phyloP scores from a whole-genome alignment of 495 filamentous ascomycete genomes.

The Penicillium egyptiacum region DNA sequence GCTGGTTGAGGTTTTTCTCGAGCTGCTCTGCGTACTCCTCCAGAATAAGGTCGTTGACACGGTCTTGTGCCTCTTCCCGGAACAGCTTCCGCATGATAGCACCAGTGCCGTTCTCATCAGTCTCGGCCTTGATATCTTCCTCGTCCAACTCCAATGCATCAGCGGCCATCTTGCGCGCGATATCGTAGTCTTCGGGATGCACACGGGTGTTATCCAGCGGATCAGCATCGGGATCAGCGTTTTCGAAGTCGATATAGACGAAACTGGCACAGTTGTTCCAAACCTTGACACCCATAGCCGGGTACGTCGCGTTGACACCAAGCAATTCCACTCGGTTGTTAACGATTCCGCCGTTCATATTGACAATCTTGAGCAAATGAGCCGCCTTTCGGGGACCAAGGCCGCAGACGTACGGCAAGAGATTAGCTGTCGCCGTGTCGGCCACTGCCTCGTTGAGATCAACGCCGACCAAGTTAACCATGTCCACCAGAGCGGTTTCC shows the following conservation, averaged over 20 bases:
- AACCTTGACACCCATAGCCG: slow-evolving; percentile 82
- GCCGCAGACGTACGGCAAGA: slow-evolving; percentile 89
- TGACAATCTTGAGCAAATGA: slow-evolving; percentile 83
- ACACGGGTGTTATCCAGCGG: slow-evolving; percentile 95
- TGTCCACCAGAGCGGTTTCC: slow-evolving; percentile 93
- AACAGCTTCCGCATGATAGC: slow-evolving; percentile 91
- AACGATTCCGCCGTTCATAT: slow-evolving; percentile 81
- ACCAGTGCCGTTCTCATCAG: slow-evolving; percentile 79
- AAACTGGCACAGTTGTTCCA: slow-evolving; percentile 98
- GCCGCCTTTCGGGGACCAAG: slow-evolving; percentile 90
- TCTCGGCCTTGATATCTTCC: slow-evolving; percentile 94
- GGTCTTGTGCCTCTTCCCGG: slow-evolving; percentile 86
- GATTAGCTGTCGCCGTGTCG: slow-evolving; percentile 75
- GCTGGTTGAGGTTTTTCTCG: slow-evolving; percentile 86
- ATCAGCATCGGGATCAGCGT: slow-evolving; percentile 72
- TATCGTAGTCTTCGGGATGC: slow-evolving; percentile 96
- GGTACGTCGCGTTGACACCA: slow-evolving; percentile 76
- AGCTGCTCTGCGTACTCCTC: slow-evolving; percentile 97
- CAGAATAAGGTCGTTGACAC: slow-evolving; percentile 92
- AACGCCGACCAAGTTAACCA: slow-evolving; percentile 94
- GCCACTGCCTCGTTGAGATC: slow-evolving; percentile 87
- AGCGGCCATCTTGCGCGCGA: slow-evolving; percentile 96
- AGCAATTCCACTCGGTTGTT: slow-evolving; percentile 80
- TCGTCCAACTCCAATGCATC: slow-evolving; percentile 95
- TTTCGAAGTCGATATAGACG: slow-evolving; percentile 82